Base-by-base conservation (phyloP, 2,329 filamentous ascomycete species). In the Ascochyta clinopodiicola region DNA sequence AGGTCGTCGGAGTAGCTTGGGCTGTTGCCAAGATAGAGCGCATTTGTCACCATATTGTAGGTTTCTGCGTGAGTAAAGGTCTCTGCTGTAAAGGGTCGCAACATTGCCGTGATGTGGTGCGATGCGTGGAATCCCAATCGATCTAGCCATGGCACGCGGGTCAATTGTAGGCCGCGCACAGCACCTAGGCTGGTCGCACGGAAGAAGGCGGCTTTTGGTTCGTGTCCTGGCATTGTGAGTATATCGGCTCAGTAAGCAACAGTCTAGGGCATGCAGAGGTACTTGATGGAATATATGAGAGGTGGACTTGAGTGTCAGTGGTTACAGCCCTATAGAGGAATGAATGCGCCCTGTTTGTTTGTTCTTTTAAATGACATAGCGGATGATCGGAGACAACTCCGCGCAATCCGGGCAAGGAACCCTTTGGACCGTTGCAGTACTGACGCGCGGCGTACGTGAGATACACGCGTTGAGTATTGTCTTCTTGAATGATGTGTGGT, bases 131-230 rank as follows among this genome's bases (percentile, higher is more conserved):
- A 54, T 1, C 51, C 51, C 39, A 54, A 35, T 19, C 51, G 38
- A 48, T 54, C 51, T 15, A 54, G 44, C 51, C 45, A 54, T 44
- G 51, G 51, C 19, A 49, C 51, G 27, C 45, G 38, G 15, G 51
- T 44, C 38, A 54, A 17, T 24, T 49, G 44, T 27, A 54, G 27
- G 7, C 39, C 39, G 9, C 51, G 45, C 12, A 54, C 44, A 34
- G 51, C 51, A 44, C 44, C 17, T 17, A 54, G 29, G 31, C 51
- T 54, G 40, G 34, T 49, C 2, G 51, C 51, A n/a, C 51, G 39
- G 6, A 54, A 54, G 39, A 49, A 54, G 6, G 51, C 51, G 6
- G 44, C 51, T 31, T 49, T 54, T 7, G 44, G 39, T 25, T 10
- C 7, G 13, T 43, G 25, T 6, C 31, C 12, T 19, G 24, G 6